Percentiles rank a stretch among this genome's conserved stretches.
These are phyloP conservation scores for Xylaria castorea DNA, from an alignment of 495 filamentous ascomycete genomes.

Conservation along the genomic window DNA sequence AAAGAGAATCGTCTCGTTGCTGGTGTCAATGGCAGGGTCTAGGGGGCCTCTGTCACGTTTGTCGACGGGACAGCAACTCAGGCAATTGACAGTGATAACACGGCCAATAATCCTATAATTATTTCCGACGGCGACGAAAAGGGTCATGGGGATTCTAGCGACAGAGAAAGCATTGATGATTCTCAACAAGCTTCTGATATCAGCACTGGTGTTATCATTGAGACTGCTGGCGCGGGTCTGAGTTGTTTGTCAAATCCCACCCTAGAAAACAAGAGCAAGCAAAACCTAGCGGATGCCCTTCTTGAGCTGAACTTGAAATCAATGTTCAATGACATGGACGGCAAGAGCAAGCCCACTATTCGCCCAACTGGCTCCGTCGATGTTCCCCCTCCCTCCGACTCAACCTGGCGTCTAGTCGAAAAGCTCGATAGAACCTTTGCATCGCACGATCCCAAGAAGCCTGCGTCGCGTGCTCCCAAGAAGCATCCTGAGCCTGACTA, in stretches of 20 bases:
- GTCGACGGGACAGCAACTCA: not conserved
- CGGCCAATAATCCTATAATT: not conserved
- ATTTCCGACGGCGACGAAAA: not conserved
- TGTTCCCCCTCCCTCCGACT: not conserved
- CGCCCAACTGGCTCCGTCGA: not conserved
- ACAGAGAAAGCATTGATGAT: not conserved
- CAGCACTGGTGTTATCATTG: not conserved
- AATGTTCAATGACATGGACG: not conserved
- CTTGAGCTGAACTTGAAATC: not conserved
- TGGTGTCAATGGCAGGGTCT: not conserved
- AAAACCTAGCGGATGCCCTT: not conserved
- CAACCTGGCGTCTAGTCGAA: not conserved
- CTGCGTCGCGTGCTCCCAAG: not conserved
- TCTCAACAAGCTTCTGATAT: not conserved
- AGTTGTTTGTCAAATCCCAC: not conserved
- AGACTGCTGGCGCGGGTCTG: not conserved
- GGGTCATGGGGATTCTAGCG: not conserved
- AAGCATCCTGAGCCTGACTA: not conserved
- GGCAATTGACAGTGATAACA: not conserved
- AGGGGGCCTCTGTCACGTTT: not conserved
- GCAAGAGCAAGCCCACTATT: not conserved
- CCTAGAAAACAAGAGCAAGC: not conserved
- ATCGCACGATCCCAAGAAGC: constrained; percentile 8
- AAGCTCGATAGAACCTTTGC: not conserved
- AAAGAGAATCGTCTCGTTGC: not conserved